Conservation (phyloP, 1,139 yeast species). For the Ashbya aceris region DNA sequence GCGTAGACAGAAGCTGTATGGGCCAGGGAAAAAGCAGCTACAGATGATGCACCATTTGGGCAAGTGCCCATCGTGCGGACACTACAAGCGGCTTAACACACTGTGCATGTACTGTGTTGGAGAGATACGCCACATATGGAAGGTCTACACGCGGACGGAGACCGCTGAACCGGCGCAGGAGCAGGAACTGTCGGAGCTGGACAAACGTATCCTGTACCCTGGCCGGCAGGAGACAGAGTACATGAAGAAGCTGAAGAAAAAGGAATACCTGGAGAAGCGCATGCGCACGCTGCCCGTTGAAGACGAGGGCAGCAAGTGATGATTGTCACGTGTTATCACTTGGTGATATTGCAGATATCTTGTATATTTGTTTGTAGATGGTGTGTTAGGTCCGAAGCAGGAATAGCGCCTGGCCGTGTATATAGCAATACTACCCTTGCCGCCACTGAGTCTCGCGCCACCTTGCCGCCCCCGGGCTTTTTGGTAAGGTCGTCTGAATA, state of each 20-base stretch:
- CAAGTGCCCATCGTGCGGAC: slow-evolving; percentile 94
- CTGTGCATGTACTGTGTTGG: slow-evolving; percentile 89
- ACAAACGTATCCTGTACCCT: slow-evolving; percentile 65
- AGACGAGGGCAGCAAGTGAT: slow-evolving; percentile 14
- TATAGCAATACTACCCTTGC: too few species aligned
- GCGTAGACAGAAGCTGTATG: slow-evolving; percentile 72
- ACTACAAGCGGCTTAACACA: slow-evolving; percentile 78
- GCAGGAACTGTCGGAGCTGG: slow-evolving; percentile 51
- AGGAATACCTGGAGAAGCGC: slow-evolving; percentile 54
- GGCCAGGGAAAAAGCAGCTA: slow-evolving; percentile 75
- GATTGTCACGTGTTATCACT: too few species aligned
- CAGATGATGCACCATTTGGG: slow-evolving; percentile 68
- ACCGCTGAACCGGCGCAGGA: slow-evolving; percentile 29
- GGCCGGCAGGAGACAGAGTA: slow-evolving; percentile 53
- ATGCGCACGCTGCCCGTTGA: slow-evolving; percentile 47
- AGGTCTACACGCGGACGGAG: slow-evolving; percentile 25
- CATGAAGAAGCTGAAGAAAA: slow-evolving; percentile 42
- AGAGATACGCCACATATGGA: slow-evolving; percentile 70
- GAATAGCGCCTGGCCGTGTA: too few species aligned
- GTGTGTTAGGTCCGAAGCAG: too few species aligned
- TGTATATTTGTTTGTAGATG: too few species aligned
- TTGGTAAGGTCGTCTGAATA: neutral
- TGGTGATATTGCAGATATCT: too few species aligned
- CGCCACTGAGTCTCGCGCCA: too few species aligned
- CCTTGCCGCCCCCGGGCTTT: too few species aligned